Evolutionary conservation across 225 moss, liverwort and hornwort genomes (phyloP), one percentile per base, ranked within the genome.

Genomic region (Rhytidiadelphus loreus): DNA sequence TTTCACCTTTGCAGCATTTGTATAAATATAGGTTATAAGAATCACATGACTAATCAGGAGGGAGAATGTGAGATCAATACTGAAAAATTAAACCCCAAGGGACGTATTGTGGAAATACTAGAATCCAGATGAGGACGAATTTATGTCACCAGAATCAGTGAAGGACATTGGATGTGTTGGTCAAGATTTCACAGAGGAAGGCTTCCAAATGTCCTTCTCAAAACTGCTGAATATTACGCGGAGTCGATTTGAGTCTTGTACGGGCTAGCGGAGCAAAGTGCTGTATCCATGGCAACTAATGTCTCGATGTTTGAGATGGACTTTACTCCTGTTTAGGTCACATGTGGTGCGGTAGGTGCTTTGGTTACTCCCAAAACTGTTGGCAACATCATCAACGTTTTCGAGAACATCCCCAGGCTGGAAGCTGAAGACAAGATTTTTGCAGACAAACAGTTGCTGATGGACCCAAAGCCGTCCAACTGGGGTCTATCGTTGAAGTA

Each of bases 401-500:
- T 74, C 61, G 53, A 86, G 73, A 91, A 88, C 56, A 88, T 91
- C 37, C 79, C 82, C 52, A 81, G 71, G 84, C 74, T 93, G 77
- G 82, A 91, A 35, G 83, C 55, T 41, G 88, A 93, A 33, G 92
- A 89, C 58, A 90, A 57, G 12, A 87, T 92, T 71, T 89, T 80
- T 57, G 76, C 57, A 16, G 84, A 87, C 61, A 93, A 92, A 81
- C 82, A 86, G 19, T n/a, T 82, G 50, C 78, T 92, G 3, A 59
- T 89, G 20, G 77, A 89, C 57, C 68, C 90, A 21, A 74, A 76
- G 71, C 46, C 81, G 26, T 63, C 81, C 12, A 33, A 44, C 8
- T 79, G 74, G 14, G 75, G 80, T 10, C 74, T 88, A 35, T 80
- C 60, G 10, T 90, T 74, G 44, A 86, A 81, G 74, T 72, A 71